Percentiles rank a stretch among this genome's conserved stretches.
phyloP scores from a whole-genome alignment of 2,329 filamentous ascomycete species.

The Aspergillus sp. region DNA sequence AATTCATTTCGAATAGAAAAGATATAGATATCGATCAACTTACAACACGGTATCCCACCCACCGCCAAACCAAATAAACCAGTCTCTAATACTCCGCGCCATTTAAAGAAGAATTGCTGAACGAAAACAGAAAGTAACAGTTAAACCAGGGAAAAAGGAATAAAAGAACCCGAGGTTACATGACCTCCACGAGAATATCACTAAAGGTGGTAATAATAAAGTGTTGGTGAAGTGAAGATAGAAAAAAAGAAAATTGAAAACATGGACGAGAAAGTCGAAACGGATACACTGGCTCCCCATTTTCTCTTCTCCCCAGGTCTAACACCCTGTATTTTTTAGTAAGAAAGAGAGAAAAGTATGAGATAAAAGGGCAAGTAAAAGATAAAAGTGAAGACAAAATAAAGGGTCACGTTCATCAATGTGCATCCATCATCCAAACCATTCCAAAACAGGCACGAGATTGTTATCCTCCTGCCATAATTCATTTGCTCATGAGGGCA shows the following conservation, averaged over 20 bases:
- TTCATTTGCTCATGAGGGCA: conserved; percentile 15
- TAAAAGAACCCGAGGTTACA: not conserved
- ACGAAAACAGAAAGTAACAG: conserved; percentile 13
- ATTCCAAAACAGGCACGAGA: not conserved
- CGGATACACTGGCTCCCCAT: not conserved
- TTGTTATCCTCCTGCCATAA: conserved; percentile 4
- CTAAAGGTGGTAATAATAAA: not conserved
- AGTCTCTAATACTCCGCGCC: conserved; percentile 17
- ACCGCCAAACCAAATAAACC: conserved; percentile 10
- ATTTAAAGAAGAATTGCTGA: conserved; percentile 7
- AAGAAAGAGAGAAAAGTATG: no score
- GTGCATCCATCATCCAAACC: conserved; percentile 1
- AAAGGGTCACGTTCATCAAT: not conserved
- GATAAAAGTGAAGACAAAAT: not conserved
- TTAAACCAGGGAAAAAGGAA: not conserved
- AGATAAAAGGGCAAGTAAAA: not conserved
- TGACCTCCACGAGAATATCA: not conserved
- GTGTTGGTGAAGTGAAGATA: not conserved
- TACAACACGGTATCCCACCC: not conserved
- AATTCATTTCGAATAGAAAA: no score
- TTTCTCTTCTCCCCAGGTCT: conserved; percentile 1
- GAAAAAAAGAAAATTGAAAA: not conserved
- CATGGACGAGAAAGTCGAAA: not conserved
- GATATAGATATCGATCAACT: not conserved
- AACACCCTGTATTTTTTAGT: not conserved